phyloP scores from a whole-genome alignment of 129 eudicot genomes.

The Flaveria trinervia region DNA sequence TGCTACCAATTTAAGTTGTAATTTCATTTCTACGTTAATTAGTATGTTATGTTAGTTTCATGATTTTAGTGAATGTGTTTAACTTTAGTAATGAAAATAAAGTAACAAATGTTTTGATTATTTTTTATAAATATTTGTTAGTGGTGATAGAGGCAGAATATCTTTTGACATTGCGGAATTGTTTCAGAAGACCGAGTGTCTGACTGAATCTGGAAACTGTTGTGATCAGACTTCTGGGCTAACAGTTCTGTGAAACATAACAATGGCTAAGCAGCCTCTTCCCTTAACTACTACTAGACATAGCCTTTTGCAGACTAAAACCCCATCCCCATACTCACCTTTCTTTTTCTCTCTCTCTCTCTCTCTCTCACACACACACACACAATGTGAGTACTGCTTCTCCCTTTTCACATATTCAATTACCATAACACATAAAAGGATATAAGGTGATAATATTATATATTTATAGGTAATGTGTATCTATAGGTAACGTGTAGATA shows the following conservation, averaged over 20 bases:
- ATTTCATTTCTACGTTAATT: not conserved
- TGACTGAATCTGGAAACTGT: constrained; percentile 49
- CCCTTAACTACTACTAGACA: constrained; percentile 39
- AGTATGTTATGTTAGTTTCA: constrained; percentile 3
- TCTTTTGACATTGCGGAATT: constrained; percentile 30
- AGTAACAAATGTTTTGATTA: no score
- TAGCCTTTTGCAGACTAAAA: constrained; percentile 33
- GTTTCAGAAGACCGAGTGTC: constrained; percentile 43
- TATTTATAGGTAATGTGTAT: no score
- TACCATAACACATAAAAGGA: no score
- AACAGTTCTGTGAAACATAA: constrained; percentile 40
- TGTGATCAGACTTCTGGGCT: constrained; percentile 38
- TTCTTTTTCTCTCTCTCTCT: constrained; percentile 18
- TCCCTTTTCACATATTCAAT: not conserved
- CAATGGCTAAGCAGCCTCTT: constrained; percentile 29
- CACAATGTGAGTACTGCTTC: not conserved
- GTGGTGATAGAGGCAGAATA: constrained; percentile 10
- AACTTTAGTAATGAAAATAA: not conserved
- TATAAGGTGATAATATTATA: no score
- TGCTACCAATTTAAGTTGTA: not conserved
- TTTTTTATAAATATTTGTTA: no score
- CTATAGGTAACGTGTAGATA: no score
- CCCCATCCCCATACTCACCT: constrained; percentile 29
- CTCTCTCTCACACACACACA: constrained; percentile 21
- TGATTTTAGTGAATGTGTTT: constrained; percentile 3